phyloP scores from a whole-genome alignment of 169 alveolate species.

The Plasmodium fragile region DNA sequence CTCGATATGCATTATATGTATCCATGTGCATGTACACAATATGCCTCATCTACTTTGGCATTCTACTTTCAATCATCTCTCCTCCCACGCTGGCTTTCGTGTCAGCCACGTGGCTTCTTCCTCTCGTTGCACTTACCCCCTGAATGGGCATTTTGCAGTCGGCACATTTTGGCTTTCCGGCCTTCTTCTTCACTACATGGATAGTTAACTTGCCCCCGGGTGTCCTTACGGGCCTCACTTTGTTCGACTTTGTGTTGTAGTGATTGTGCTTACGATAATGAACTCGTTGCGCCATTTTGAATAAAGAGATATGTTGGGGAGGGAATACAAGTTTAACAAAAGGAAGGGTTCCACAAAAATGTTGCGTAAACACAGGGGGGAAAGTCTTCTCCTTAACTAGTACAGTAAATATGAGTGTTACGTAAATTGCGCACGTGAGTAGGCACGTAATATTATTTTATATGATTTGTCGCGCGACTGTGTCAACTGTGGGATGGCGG shows the following conservation, averaged over 20 bases:
- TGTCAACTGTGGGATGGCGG: background rate
- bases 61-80: background rate
- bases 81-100: background rate
- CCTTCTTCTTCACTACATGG: slow-evolving; percentile 84
- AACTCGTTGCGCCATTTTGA: slow-evolving; percentile 92
- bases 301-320: background rate
- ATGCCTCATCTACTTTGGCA: background rate
- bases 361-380: background rate
- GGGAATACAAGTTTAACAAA: background rate
- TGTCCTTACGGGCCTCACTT: slow-evolving; percentile 90
- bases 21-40: background rate
- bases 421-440: background rate
- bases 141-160: slow-evolving; percentile 85
- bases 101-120: background rate
- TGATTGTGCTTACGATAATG: slow-evolving; percentile 88
- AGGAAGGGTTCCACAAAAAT: background rate
- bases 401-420: background rate
- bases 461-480: background rate
- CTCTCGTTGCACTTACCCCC: slow-evolving; percentile 78
- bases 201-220: slow-evolving; percentile 91
- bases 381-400: background rate
- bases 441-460: background rate
- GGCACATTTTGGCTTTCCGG: slow-evolving; percentile 88
- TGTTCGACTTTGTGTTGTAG: slow-evolving; percentile 91
- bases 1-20: background rate